Evolutionary conservation across 169 alveolate genomes (phyloP), one percentile per base, ranked within the genome.

Genomic region (Pseudocohnilembus persalinus): DNA sequence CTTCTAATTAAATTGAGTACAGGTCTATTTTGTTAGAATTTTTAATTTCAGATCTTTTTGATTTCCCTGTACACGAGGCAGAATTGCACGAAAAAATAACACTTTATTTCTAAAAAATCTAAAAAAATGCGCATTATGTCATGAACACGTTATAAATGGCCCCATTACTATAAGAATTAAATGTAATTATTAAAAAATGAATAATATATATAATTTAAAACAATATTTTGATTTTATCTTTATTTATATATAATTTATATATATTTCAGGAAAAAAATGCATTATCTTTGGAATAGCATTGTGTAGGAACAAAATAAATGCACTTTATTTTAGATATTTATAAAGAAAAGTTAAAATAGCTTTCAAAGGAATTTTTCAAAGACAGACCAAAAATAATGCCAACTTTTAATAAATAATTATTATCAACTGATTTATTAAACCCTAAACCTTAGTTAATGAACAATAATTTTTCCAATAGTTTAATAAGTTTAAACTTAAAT

Each of bases 301-400:
- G 87, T 24, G 90, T 86, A 27, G 90, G 90, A 25, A 86, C 87
- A 6, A 63, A 86, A 31, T 65, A 80, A 16, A 33, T 73, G 26
- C 83, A 80, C 65, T 86, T 80, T 81, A 86, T 86, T 31, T 35
- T 86, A 27, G 79, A 79, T 20, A 80, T 86, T 0, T 73, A 78
- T 25, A 74, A 31, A 68, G 90, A 86, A 73, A 86, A 86, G 74
- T 72, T 86, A 29, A 82, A 75, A 75, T 29, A 86, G 33, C n/a
- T 86, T 32, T 80, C 83, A 35, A 86, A 73, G 15, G 65, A 86
- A 81, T 86, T 80, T 75, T 79, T 87, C 11, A 86, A 86, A 68
- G 90, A 86, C 75, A 86, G 68, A 32, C 90, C 90, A 29, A 86
- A 86, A 32, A 27, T 32, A 20, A 81, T 81, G 87, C 90, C 90